Evolutionary conservation across 352 stramenopile genomes (phyloP).

Genomic region (Phytophthora citrophthora): DNA sequence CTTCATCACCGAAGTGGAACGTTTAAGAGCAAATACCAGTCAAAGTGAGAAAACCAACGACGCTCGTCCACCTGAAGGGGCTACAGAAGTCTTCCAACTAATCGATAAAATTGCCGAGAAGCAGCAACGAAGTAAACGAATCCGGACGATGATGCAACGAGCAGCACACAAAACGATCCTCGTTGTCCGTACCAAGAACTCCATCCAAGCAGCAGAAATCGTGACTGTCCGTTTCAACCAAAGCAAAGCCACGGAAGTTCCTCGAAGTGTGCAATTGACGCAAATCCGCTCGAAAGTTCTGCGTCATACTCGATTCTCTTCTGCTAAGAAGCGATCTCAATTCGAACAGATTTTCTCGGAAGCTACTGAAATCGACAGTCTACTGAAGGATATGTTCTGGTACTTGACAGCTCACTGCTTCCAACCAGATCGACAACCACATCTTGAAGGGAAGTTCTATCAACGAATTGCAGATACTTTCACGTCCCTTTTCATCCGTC

Average conservation of each 20-base stretch:
- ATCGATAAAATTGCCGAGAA: conserved; percentile 62
- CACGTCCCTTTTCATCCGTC: conserved; percentile 62
- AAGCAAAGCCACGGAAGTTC: conserved; percentile 53
- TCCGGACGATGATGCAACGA: conserved; percentile 67
- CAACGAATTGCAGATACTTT: conserved; percentile 75
- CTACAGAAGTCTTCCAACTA: conserved; percentile 51
- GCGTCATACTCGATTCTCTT: conserved; percentile 41
- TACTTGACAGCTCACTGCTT: conserved; percentile 69
- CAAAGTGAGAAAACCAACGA: conserved; percentile 11
- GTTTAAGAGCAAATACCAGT: background rate
- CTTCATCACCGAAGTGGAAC: conserved; percentile 47
- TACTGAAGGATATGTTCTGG: conserved; percentile 84
- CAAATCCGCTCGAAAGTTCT: conserved; percentile 64
- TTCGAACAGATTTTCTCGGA: conserved; percentile 58
- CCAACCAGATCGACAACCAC: conserved; percentile 47
- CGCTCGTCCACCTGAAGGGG: conserved; percentile 23
- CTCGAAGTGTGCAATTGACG: conserved; percentile 55
- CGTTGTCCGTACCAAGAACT: conserved; percentile 74
- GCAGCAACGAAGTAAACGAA: conserved; percentile 56
- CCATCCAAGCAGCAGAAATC: conserved; percentile 68
- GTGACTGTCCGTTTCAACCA: conserved; percentile 67
- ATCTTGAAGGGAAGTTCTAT: conserved; percentile 56
- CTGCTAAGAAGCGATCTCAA: conserved; percentile 33
- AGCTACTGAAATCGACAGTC: conserved; percentile 48
- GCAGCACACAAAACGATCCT: conserved; percentile 79